phyloP scores from a whole-genome alignment of 192 early-diverging fungal genomes.

The Entomortierella lignicola region DNA sequence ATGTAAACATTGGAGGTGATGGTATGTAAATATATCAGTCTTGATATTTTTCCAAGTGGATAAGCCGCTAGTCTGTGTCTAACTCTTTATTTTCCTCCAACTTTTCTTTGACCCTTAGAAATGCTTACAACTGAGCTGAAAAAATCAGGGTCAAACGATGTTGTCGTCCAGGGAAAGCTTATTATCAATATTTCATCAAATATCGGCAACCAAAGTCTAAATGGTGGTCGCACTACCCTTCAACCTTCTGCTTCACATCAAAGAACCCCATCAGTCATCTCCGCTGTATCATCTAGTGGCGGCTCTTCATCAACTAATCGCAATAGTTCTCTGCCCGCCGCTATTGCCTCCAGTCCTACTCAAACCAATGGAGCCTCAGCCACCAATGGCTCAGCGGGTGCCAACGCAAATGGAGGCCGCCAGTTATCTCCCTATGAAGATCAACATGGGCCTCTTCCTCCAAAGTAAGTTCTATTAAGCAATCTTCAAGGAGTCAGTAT shows the following conservation, averaged over 20 bases:
- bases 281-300: slow-evolving; percentile 57
- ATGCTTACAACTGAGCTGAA: slow-evolving; percentile 93
- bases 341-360: not conserved
- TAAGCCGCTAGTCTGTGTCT: no score
- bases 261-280: slow-evolving; percentile 53
- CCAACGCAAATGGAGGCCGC: slow-evolving; percentile 28
- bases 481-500: not conserved
- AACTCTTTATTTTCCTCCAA: no score
- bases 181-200: slow-evolving; percentile 79
- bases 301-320: slow-evolving; percentile 54
- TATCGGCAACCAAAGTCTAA: slow-evolving; percentile 54
- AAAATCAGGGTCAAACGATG: slow-evolving; percentile 83
- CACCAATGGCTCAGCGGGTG: slow-evolving; percentile 2
- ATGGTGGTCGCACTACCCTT: slow-evolving; percentile 28
- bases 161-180: slow-evolving; percentile 85
- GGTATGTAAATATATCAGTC: slow-evolving; percentile 48
- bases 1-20: slow-evolving; percentile 81
- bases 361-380: slow-evolving; percentile 9
- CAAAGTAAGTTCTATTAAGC: slow-evolving; percentile 26
- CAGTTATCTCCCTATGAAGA: slow-evolving; percentile 66
- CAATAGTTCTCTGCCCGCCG: slow-evolving; percentile 36
- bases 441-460: slow-evolving; percentile 63
- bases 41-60: no score
- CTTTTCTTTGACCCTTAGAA: slow-evolving; percentile 56
- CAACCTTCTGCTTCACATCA: slow-evolving; percentile 33